Evolutionary conservation across 2,329 filamentous ascomycete species (phyloP), one percentile per base, ranked within the genome.

Genomic region (Grosmannia penicillata): DNA sequence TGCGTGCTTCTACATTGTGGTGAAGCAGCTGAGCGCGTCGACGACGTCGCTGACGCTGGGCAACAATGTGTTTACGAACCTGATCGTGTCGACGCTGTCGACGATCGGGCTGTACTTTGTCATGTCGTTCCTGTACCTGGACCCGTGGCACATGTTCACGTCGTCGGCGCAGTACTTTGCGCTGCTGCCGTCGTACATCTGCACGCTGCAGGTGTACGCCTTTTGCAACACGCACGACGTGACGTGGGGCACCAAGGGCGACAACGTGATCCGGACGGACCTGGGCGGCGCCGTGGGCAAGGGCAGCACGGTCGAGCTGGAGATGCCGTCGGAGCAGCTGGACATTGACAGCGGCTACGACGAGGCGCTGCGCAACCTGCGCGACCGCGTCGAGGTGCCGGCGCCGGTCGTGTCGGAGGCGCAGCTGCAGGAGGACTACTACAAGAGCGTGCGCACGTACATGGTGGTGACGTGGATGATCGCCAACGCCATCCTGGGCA

Each of bases 221-320:
- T 98, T 98, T 60, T 96, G 91, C 67, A 98, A 98, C 63, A 93
- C 89, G 0, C 91, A 98, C 71, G 91, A 98, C 56, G 86, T 98
- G 17, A 93, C 87, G 0, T 98, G 91, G 91, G 91, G 91, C 32
- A 98, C 91, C 33, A 98, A 98, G 62, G 91, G 91, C 41, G 91
- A 98, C 68, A 98, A 98, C 58, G 77, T 93, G 26, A 79, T 91
- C 51, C 80, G 84, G 58, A 95, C 82, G 8, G 93, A 98, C 55
- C 75, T 98, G 1, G 91, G 91, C 40, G 77, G 82, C 6, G 91
- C 93, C 11, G 75, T 82, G 7, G 78, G 78, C 36, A 78, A 82
- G 47, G 82, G 81, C 39, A 46, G 38, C 42, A 84, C 80, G 0
- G 91, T 98, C 50, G 85, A 95, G 57, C 70, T 98, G 6, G 91